Evolutionary conservation across 2,329 filamentous ascomycete genomes (phyloP).

Genomic region (Aspergillus eucalypticola): DNA sequence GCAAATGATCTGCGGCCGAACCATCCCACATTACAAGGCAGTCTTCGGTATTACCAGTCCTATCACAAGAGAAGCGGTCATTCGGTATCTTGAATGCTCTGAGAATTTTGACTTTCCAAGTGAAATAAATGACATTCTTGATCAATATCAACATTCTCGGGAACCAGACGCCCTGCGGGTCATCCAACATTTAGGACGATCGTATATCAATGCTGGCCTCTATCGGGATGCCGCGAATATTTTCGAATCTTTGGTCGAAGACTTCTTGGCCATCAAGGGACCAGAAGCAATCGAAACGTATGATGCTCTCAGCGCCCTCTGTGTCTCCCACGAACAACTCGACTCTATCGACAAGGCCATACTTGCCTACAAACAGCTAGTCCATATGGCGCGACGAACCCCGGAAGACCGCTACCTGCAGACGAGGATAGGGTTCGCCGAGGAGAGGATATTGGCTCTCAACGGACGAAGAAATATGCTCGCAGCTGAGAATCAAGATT

Average conservation of each 20-base stretch:
- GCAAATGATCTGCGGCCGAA: conserved; percentile 23
- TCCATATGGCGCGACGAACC: conserved; percentile 27
- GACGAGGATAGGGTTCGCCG: conserved; percentile 28
- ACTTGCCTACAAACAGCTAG: conserved; percentile 30
- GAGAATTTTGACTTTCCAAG: conserved; percentile 33
- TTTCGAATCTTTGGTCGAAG: conserved; percentile 30
- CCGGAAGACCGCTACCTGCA: conserved; percentile 28
- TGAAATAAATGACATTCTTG: conserved; percentile 29
- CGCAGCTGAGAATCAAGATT: conserved; percentile 27
- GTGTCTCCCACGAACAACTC: conserved; percentile 31
- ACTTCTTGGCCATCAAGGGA: conserved; percentile 27
- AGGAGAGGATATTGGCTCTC: conserved; percentile 30
- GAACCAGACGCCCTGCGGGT: conserved; percentile 28
- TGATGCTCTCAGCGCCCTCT: conserved; percentile 33
- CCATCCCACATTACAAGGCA: conserved; percentile 29
- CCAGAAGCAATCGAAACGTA: conserved; percentile 30
- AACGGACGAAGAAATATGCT: conserved; percentile 28
- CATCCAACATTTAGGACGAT: conserved; percentile 28
- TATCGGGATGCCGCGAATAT: conserved; percentile 30
- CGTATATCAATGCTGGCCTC: conserved; percentile 32
- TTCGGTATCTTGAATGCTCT: conserved; percentile 29
- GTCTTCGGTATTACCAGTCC: conserved; percentile 27
- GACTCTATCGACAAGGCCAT: conserved; percentile 32
- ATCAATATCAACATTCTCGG: conserved; percentile 28
- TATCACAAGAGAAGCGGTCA: conserved; percentile 27